Evolutionary conservation across 1,284 basidiomycete genomes (phyloP), one percentile per base, ranked within the genome.

Genomic region (Pisolithus thermaeus): DNA sequence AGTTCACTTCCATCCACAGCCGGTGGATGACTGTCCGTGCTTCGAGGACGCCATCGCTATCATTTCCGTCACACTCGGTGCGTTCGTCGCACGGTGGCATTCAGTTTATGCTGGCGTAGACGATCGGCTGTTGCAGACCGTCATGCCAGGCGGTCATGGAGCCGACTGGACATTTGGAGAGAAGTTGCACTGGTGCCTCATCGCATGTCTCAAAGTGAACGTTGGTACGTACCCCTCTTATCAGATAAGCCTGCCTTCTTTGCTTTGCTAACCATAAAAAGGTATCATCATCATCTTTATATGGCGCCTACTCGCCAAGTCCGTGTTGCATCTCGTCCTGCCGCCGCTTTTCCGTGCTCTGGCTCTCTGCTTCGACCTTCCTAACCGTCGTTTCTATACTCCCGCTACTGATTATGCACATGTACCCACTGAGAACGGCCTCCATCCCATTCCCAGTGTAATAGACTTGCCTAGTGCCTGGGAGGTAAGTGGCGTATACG

Each of bases 1-100:
- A 41, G 87, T 97, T 5, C 87, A 93, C 64, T 79, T 87, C 56
- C 95, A 98, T 65, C 94, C 95, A 0, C 89, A 94, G 62, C 91
- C 92, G 0, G 85, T 97, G 1, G 94, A 97, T 55, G 92, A 97
- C 63, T 98, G 96, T 62, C 97, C 96, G 1, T 98, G 96, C 70
- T 99, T 97, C 68, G 96, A 98, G 68, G 96, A 99, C 62, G 92
- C 94, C 4, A 96, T 97, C 50, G 94, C 96, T 0, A 90, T 96
- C 59, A 72, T 92, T 22, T 87, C 90, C 11, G 93, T 95, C 41
- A 77, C 91, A 14, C 75, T 90, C 49, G 96, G 96, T 18, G 73
- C 79, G n/a, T 73, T 82, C 20, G 64, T 94, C 1, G 83, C 83
- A 0, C 74, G 80, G 48, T 93, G 90, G 85, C 75, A 74, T 51